Conservation (phyloP, 2,329 filamentous ascomycete species). For the Neocucurbitaria cava region DNA sequence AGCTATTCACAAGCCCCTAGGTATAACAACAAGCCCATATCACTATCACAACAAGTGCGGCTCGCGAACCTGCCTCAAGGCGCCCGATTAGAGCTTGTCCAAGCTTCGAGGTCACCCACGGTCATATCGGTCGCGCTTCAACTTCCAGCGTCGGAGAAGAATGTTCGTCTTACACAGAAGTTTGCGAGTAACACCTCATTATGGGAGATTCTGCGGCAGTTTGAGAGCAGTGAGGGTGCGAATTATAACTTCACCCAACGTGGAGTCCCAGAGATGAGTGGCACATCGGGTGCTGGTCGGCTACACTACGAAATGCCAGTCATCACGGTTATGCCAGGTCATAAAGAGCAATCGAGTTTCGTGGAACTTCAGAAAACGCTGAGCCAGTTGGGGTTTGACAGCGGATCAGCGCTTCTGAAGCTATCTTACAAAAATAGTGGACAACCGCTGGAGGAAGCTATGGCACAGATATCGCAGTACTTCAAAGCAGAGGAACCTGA, state of each 20-base stretch:
- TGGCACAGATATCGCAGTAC: conserved; percentile 78
- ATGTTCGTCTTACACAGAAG: conserved; percentile 75
- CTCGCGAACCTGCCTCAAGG: conserved; percentile 82
- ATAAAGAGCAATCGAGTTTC: conserved; percentile 76
- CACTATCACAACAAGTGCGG: conserved; percentile 84
- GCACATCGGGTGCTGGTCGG: conserved; percentile 68
- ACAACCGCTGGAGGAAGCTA: conserved; percentile 82
- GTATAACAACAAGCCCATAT: conserved; percentile 79
- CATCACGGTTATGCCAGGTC: conserved; percentile 76
- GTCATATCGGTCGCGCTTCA: conserved; percentile 90
- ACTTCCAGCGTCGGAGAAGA: conserved; percentile 66
- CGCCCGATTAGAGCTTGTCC: conserved; percentile 90
- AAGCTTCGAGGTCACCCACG: conserved; percentile 82
- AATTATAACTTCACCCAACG: conserved; percentile 82
- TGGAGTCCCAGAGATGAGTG: conserved; percentile 70
- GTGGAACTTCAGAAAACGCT: conserved; percentile 87
- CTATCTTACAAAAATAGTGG: conserved; percentile 79
- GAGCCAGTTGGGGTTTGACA: conserved; percentile 84
- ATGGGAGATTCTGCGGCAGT: conserved; percentile 89
- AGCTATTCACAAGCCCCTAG: conserved; percentile 20
- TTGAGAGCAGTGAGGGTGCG: conserved; percentile 67
- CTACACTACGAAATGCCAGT: conserved; percentile 89
- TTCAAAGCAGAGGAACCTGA: conserved; percentile 62
- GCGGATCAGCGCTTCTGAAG: conserved; percentile 79
- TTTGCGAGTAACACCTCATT: conserved; percentile 87